Evolutionary conservation across 768 basidiomycete species (phyloP), one percentile per base, ranked within the genome.

Genomic region (Podaxis sp.): DNA sequence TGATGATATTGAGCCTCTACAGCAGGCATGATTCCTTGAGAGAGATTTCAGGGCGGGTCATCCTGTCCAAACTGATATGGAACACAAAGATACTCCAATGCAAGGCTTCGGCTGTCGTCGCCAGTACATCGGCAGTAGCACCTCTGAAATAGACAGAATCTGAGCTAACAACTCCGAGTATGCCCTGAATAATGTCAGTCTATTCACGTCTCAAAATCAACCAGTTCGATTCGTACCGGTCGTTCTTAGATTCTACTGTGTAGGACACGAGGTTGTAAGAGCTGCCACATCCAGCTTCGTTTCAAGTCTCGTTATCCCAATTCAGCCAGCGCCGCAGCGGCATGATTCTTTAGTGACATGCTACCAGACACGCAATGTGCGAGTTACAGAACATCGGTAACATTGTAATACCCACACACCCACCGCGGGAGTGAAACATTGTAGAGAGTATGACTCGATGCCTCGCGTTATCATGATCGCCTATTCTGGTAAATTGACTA

Each of bases 401-500:
- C 22, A 55, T 12, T 8, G 17, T 24, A 37, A 22, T 25, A 53
- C 40, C 29, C 59, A 53, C 51, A 36, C 36, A 55, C 54, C 33
- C 47, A 62, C 55, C 54, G 61, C 54, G 54, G 46, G 61, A 62
- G 54, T 50, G 47, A 24, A 25, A 33, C 37, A 47, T n/a, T 19
- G 53, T 47, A 17, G 24, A 46, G 13, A 41, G 19, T 19, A 55
- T 55, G 60, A 61, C 40, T 61, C 60, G 12, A 36, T 22, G 15
- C 7, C 19, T 27, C 22, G 59, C n/a, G 43, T 22, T 47, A 46
- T 54, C 53, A 38, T 22, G 15, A 15, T 19, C 24, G 33, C 60
- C 53, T 55, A 47, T 61, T 61, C 53, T 46, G 53, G 60, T 27
- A 61, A 61, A 25, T 46, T 61, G 60, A 61, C 60, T 61, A 55